Conservation (phyloP, 805 yeast species). For the Torulaspora quercuum region DNA sequence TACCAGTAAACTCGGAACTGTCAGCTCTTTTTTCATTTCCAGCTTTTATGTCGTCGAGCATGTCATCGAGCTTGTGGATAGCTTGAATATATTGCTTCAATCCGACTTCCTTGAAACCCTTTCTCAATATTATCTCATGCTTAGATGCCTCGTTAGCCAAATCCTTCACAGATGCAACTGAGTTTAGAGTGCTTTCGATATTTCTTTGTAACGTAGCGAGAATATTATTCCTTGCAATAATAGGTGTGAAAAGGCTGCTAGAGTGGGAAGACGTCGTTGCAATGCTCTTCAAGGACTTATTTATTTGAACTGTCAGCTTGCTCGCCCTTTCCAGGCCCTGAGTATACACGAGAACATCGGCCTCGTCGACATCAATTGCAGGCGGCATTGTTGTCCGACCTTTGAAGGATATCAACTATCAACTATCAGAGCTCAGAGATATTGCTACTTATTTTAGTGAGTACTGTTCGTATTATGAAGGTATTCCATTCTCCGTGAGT, state of each 20-base stretch:
- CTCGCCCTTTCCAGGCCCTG: constrained; percentile 64
- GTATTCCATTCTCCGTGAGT: no score
- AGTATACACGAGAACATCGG: constrained; percentile 77
- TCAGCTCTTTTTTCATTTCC: constrained; percentile 23
- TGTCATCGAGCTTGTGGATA: constrained; percentile 44
- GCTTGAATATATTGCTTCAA: constrained; percentile 40
- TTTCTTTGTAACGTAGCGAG: constrained; percentile 54
- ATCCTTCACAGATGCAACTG: constrained; percentile 49
- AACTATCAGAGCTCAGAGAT: background rate
- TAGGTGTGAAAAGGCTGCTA: constrained; percentile 59
- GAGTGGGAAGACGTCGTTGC: constrained; percentile 32
- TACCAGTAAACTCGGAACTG: constrained; percentile 56
- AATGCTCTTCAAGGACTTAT: constrained; percentile 52
- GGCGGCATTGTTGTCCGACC: constrained; percentile 5
- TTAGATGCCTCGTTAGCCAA: constrained; percentile 45
- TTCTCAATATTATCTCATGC: constrained; percentile 38
- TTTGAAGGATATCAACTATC: background rate
- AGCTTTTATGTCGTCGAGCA: constrained; percentile 44
- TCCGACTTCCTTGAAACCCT: constrained; percentile 35
- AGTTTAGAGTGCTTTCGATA: constrained; percentile 50
- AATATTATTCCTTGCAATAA: constrained; percentile 57
- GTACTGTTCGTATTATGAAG: no score
- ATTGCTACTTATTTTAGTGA: background rate
- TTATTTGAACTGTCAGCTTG: constrained; percentile 52
- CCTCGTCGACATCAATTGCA: constrained; percentile 63